phyloP scores from a whole-genome alignment of 1,284 basidiomycete species.

The Ganoderma lingzhi region DNA sequence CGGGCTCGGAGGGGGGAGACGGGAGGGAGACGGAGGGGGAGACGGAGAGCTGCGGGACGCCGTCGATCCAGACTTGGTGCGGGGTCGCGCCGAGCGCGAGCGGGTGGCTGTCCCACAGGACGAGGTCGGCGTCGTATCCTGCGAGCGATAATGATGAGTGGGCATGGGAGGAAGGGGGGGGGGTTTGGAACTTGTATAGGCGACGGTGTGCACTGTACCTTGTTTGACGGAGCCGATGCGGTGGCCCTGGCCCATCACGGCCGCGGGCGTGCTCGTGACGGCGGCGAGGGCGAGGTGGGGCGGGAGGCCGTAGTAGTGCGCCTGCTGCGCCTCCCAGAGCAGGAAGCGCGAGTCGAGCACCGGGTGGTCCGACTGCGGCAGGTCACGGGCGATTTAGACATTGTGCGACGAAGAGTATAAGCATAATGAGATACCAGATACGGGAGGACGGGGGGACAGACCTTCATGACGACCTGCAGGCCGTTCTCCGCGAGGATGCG shows the following conservation, averaged over 20 bases:
- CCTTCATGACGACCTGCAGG: constrained; percentile 83
- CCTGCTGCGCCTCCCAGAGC: constrained; percentile 88
- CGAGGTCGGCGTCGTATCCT: constrained; percentile 64
- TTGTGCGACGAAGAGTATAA: too few species aligned
- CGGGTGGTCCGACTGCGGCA: constrained; percentile 67
- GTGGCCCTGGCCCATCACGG: constrained; percentile 80
- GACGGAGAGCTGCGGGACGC: constrained; percentile 62
- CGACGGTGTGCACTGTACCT: constrained; percentile 48
- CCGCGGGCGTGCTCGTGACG: constrained; percentile 83
- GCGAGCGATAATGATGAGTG: too few species aligned
- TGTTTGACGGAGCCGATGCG: constrained; percentile 78
- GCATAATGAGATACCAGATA: not conserved
- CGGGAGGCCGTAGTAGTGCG: constrained; percentile 78
- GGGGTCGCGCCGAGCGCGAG: constrained; percentile 76
- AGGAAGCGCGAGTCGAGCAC: constrained; percentile 83
- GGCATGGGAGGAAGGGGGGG: too few species aligned
- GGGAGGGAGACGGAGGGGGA: constrained; percentile 42
- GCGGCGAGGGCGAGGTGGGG: constrained; percentile 70
- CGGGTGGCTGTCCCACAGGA: constrained; percentile 83
- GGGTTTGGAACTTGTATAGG: not conserved
- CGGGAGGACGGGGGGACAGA: constrained; percentile 32
- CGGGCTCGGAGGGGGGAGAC: too few species aligned
- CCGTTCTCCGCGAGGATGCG: constrained; percentile 83
- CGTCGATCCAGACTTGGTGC: constrained; percentile 78
- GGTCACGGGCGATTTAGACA: not conserved